phyloP scores from a whole-genome alignment of 371 early-diverging fungal genomes.

The Haplosporangium sp. region DNA sequence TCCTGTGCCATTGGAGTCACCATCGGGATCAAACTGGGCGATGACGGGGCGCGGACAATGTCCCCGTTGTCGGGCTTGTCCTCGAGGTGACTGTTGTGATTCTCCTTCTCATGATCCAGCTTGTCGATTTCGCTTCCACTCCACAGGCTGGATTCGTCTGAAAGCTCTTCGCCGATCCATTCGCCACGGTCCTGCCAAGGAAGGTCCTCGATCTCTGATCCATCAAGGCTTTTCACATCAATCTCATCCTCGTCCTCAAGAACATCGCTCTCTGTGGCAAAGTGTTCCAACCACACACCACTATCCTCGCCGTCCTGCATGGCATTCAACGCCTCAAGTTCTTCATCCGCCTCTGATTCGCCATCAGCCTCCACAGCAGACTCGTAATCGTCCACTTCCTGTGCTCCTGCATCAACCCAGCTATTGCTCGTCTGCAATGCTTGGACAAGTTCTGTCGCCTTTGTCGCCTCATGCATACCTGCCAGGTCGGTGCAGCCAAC shows the following conservation, averaged over 20 bases:
- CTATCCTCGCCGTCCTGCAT: slow-evolving; percentile 46
- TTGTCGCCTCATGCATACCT: slow-evolving; percentile 17
- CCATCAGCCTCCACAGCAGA: slow-evolving; percentile 48
- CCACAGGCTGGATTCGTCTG: slow-evolving; percentile 46
- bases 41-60: slow-evolving; percentile 43
- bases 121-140: slow-evolving; percentile 36
- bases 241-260: slow-evolving; percentile 39
- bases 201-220: slow-evolving; percentile 48
- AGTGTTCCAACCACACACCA: slow-evolving; percentile 52
- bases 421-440: slow-evolving; percentile 36
- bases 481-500: slow-evolving; percentile 40
- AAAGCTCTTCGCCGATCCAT: slow-evolving; percentile 48
- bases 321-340: slow-evolving; percentile 28
- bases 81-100: neutral
- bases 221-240: slow-evolving; percentile 37
- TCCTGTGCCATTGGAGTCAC: slow-evolving; percentile 36
- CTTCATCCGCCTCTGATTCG: slow-evolving; percentile 38
- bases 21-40: slow-evolving; percentile 44
- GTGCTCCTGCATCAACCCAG: slow-evolving; percentile 56
- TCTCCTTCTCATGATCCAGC: slow-evolving; percentile 12
- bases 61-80: slow-evolving; percentile 22
- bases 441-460: slow-evolving; percentile 15
- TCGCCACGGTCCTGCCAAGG: slow-evolving; percentile 45
- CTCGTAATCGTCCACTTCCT: slow-evolving; percentile 40
- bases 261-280: slow-evolving; percentile 46